These are phyloP conservation scores for Candida dajiaensis DNA, from an alignment of 805 yeast species.

Conservation along the genomic window DNA sequence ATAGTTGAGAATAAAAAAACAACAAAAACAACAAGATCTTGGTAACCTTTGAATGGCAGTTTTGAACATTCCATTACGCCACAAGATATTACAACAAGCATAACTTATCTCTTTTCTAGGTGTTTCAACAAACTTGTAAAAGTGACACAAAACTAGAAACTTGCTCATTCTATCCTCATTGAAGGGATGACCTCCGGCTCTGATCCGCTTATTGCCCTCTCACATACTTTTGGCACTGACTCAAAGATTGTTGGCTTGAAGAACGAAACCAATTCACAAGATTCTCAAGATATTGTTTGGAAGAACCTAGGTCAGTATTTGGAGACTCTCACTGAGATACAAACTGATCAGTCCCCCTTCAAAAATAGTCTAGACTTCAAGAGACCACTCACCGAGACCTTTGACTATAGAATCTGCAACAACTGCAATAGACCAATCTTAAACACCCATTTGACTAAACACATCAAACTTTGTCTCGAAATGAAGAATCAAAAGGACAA, in stretches of 20 bases:
- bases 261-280: not conserved
- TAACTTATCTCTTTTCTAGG: no score
- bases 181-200: conserved; percentile 22
- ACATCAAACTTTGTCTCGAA: conserved; percentile 34
- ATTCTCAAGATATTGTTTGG: conserved; percentile 21
- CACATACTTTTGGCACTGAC: conserved; percentile 22
- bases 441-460: conserved; percentile 30
- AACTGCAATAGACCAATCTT: conserved; percentile 41
- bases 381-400: conserved; percentile 33
- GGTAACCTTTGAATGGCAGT: no score
- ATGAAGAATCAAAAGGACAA: conserved; percentile 24
- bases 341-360: conserved; percentile 7
- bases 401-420: conserved; percentile 42
- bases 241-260: conserved; percentile 23
- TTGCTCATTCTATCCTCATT: not conserved
- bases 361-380: conserved; percentile 17
- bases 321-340: conserved; percentile 19
- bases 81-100: no score
- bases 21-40: no score
- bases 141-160: not conserved
- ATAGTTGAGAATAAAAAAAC: no score
- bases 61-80: no score
- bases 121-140: not conserved
- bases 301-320: conserved; percentile 28
- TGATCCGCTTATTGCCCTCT: conserved; percentile 10